Base-by-base conservation (phyloP, 2,329 filamentous ascomycete species). In the Endothia cerciana region DNA sequence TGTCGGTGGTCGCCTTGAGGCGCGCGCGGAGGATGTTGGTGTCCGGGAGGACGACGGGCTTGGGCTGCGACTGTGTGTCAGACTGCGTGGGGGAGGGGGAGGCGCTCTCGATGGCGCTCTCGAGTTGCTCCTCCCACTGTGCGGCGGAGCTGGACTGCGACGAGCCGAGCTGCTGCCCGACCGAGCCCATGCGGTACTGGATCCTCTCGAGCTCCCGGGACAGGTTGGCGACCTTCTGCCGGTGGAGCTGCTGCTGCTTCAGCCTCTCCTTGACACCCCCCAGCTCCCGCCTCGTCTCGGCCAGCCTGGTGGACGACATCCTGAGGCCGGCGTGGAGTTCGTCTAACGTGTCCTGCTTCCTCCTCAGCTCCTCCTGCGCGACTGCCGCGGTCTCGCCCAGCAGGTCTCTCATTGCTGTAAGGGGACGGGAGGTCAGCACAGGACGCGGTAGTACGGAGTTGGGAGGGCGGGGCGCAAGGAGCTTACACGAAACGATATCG, bases 301-400 rank as follows among this genome's bases (percentile, higher is more conserved):
- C 89, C 40, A 97, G 86, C 68, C 91, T 87, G 25, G 89, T 85
- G 1, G 93, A 95, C 1, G 92, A 89, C 65, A 92, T 90, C 59
- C 93, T 90, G 61, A 99, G 89, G 33, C 90, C 89, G 51, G 87
- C 82, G 77, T 97, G 94, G 43, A 96, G 88, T 19, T 88, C 84
- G 74, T 97, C 93, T 63, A 98, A 90, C 38, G 89, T 86, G 60
- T 90, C 85, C 79, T 97, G 94, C 75, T 97, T 97, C 55, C 90
- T 84, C 71, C 90, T 91, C 69, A 97, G 87, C 75, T 94, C 92
- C 59, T 88, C 83, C 64, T 92, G 90, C 75, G 97, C 94, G 55
- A 92, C 88, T 53, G 88, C 85, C 60, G 93, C 89, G 5, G 93
- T 91, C 71, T 93, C 89, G 53, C 87, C 88, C 28, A 99, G 84